Percentiles rank a stretch among this genome's conserved stretches.
Evolutionary conservation across 179 eudicot genomes (phyloP).

Genomic region (Sideroxylon spinosum): DNA sequence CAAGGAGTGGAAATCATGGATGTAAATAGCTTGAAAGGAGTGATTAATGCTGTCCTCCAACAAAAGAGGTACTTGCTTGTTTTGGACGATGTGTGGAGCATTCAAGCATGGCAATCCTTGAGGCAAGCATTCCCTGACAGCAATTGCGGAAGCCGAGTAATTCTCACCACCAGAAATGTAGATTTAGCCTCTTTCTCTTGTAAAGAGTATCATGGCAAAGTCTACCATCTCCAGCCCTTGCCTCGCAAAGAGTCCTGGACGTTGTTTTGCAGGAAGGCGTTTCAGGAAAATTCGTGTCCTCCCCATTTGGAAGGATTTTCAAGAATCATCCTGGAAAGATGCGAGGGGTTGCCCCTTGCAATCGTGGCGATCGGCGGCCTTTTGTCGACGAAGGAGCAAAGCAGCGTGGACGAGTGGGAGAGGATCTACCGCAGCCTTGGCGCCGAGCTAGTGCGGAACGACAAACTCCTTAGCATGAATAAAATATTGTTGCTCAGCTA

Average conservation of each 20-base stretch:
- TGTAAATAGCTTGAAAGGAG: not conserved
- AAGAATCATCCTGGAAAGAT: conserved; percentile 1
- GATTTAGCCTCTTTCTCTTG: conserved; percentile 15
- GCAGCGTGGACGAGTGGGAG: conserved; percentile 17
- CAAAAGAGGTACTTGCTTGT: conserved; percentile 22
- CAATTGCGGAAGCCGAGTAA: conserved; percentile 19
- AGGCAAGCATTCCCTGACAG: conserved; percentile 14
- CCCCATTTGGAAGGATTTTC: conserved; percentile 14
- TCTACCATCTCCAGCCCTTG: conserved; percentile 8
- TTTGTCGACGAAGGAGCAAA: conserved; percentile 16
- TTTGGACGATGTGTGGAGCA: conserved; percentile 23
- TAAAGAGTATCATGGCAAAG: not conserved
- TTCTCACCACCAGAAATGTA: conserved; percentile 16
- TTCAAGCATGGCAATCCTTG: conserved; percentile 8
- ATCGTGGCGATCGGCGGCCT: conserved; percentile 22
- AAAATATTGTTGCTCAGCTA: conserved; percentile 21
- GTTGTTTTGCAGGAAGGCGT: conserved; percentile 19
- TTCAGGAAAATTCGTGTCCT: conserved; percentile 15
- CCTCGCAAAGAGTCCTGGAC: conserved; percentile 3
- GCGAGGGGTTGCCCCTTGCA: conserved; percentile 30
- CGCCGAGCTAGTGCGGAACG: conserved; percentile 13
- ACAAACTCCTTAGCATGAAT: conserved; percentile 12
- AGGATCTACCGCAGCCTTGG: conserved; percentile 19
- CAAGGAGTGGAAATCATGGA: conserved; percentile 18
- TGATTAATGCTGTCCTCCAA: conserved; percentile 1